phyloP scores from a whole-genome alignment of 129 eudicot species.

The Helianthus tuberosus region DNA sequence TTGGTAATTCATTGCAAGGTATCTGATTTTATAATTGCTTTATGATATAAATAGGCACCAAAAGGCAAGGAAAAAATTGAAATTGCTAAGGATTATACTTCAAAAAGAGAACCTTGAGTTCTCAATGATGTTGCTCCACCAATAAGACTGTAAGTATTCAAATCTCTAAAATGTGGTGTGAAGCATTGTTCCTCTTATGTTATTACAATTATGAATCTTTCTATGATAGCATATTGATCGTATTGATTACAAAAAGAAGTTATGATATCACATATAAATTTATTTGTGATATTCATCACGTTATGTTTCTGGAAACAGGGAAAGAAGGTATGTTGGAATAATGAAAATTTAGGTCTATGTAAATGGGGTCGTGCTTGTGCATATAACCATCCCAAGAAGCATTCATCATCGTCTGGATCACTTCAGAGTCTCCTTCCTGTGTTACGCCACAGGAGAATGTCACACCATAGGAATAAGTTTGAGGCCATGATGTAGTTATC shows the following conservation, averaged over 20 bases:
- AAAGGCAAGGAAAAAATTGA: constrained; percentile 22
- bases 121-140: constrained; percentile 63
- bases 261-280: not conserved
- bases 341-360: constrained; percentile 45
- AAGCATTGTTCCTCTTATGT: constrained; percentile 8
- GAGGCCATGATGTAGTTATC: constrained; percentile 18
- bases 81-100: constrained; percentile 1
- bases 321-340: constrained; percentile 40
- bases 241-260: constrained; percentile 8
- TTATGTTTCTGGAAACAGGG: constrained; percentile 41
- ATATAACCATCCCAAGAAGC: constrained; percentile 46
- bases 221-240: not conserved
- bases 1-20: not conserved
- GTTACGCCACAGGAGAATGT: constrained; percentile 23
- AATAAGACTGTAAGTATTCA: constrained; percentile 60
- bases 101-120: constrained; percentile 28
- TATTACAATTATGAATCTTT: constrained; percentile 2
- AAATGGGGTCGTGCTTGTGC: constrained; percentile 43
- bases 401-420: constrained; percentile 17
- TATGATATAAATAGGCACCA: constrained; percentile 31
- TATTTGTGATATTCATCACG: constrained; percentile 4
- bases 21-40: not conserved
- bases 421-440: constrained; percentile 25
- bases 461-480: constrained; percentile 16
- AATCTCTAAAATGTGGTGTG: not conserved